phyloP scores from a whole-genome alignment of 1,139 yeast genomes.

The Petasospora fabianii region DNA sequence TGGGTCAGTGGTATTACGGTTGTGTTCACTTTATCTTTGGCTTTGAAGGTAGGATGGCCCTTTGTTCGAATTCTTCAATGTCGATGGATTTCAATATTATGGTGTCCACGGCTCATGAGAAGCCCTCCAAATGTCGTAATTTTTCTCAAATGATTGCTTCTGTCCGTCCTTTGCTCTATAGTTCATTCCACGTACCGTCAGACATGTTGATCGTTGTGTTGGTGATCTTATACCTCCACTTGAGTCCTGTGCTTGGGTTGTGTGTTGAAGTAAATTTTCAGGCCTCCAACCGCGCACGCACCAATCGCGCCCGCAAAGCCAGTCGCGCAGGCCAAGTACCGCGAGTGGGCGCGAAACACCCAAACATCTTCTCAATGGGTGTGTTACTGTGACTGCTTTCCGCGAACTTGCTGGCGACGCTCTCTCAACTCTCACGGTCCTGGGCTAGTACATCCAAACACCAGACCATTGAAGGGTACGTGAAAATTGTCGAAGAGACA shows the following conservation, averaged over 20 bases:
- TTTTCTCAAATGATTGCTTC: neutral
- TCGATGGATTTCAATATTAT: too few species aligned
- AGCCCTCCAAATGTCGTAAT: neutral
- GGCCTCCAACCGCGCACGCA: slow-evolving; percentile 2
- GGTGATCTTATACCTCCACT: neutral
- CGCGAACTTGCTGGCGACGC: too few species aligned
- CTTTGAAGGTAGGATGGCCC: too few species aligned
- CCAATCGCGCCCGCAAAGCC: slow-evolving; percentile 1
- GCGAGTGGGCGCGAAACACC: slow-evolving; percentile 5
- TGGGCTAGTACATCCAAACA: slow-evolving; percentile 8
- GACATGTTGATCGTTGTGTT: slow-evolving; percentile 23
- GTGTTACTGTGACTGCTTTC: slow-evolving; percentile 10
- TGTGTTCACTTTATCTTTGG: too few species aligned
- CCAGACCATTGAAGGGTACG: slow-evolving; percentile 1
- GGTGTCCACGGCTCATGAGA: neutral
- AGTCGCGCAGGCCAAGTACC: neutral
- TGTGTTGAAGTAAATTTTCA: slow-evolving; percentile 13
- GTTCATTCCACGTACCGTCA: slow-evolving; percentile 24
- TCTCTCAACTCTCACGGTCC: too few species aligned
- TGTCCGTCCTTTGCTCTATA: neutral
- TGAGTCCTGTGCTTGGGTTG: slow-evolving; percentile 4
- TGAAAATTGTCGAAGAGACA: slow-evolving; percentile 8
- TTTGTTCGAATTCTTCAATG: too few species aligned
- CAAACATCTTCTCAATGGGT: slow-evolving; percentile 3
- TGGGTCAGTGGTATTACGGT: too few species aligned